Evolutionary conservation across 768 basidiomycete species (phyloP).

Genomic region (Ramaria sp.): DNA sequence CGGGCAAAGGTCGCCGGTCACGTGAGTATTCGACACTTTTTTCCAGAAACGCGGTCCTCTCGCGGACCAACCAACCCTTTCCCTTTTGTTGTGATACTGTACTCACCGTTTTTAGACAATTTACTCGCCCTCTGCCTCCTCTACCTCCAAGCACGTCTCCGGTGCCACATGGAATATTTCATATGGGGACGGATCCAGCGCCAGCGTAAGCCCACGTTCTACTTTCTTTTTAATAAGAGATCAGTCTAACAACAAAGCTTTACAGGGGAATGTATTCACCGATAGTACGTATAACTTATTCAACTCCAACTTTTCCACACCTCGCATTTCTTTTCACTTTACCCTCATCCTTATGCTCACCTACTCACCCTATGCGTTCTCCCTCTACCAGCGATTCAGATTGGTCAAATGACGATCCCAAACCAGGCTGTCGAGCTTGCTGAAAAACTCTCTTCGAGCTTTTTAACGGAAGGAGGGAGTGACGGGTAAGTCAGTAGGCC

Average conservation of each 20-base stretch:
- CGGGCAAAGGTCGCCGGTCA: conserved; percentile 3
- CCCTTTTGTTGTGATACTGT: too few species aligned
- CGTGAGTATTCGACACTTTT: too few species aligned
- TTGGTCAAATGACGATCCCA: conserved; percentile 18
- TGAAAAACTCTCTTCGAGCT: conserved; percentile 22
- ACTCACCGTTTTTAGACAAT: too few species aligned
- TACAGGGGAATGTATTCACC: conserved; percentile 19
- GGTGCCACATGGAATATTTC: conserved; percentile 19
- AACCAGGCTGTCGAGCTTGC: conserved; percentile 28
- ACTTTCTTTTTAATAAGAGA: not conserved
- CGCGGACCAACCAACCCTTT: too few species aligned
- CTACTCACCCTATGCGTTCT: too few species aligned
- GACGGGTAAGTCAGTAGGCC: conserved; percentile 22
- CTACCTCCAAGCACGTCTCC: conserved; percentile 14
- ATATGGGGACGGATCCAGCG: conserved; percentile 17
- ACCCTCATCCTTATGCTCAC: too few species aligned
- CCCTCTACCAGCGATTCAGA: not conserved
- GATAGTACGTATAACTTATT: conserved; percentile 13
- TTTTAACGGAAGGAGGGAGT: conserved; percentile 23
- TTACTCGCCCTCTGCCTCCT: conserved; percentile 18
- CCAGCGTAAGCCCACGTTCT: conserved; percentile 2
- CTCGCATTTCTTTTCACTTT: too few species aligned
- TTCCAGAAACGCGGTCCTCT: too few species aligned
- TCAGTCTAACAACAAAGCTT: conserved; percentile 8
- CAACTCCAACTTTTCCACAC: too few species aligned